Evolutionary conservation across 345 rosid species (phyloP).

Genomic region (Salix caprea): DNA sequence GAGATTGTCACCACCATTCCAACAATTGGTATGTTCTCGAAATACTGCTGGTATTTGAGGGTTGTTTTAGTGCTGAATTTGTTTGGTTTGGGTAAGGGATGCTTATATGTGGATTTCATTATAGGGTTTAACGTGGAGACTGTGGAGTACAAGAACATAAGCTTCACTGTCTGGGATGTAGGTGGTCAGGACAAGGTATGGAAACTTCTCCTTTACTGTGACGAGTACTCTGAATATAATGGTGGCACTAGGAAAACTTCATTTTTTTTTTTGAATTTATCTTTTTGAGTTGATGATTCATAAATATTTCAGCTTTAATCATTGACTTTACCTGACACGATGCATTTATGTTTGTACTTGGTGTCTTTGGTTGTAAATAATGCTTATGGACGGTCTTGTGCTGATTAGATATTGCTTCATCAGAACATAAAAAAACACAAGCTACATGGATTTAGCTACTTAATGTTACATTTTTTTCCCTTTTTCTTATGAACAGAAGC

Average conservation of each 20-base stretch:
- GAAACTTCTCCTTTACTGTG: neutral
- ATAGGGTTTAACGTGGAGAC: conserved; percentile 23
- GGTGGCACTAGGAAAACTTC: neutral
- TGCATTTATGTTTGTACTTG: neutral
- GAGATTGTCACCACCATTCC: conserved; percentile 23
- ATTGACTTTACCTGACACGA: neutral
- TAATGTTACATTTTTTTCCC: conserved; percentile 4
- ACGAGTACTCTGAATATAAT: neutral
- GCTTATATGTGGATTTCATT: neutral
- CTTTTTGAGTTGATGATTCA: neutral
- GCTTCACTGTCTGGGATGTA: conserved; percentile 25
- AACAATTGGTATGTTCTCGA: conserved; percentile 12
- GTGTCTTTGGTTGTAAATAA: neutral
- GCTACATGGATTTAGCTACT: conserved; percentile 4
- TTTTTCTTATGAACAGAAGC: conserved; percentile 11
- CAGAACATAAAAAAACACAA: conserved; percentile 11
- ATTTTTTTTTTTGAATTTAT: neutral
- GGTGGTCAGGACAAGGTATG: conserved; percentile 26
- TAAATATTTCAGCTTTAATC: neutral
- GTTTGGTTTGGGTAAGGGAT: neutral
- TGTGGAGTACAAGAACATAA: conserved; percentile 23
- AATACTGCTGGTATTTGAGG: neutral
- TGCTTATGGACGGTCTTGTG: conserved; percentile 15
- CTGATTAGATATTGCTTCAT: neutral
- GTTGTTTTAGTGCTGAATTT: neutral